Percentiles rank a stretch among this genome's conserved stretches.
Evolutionary conservation across 352 stramenopile species (phyloP).

Genomic region (Globisporangium iwayamae): DNA sequence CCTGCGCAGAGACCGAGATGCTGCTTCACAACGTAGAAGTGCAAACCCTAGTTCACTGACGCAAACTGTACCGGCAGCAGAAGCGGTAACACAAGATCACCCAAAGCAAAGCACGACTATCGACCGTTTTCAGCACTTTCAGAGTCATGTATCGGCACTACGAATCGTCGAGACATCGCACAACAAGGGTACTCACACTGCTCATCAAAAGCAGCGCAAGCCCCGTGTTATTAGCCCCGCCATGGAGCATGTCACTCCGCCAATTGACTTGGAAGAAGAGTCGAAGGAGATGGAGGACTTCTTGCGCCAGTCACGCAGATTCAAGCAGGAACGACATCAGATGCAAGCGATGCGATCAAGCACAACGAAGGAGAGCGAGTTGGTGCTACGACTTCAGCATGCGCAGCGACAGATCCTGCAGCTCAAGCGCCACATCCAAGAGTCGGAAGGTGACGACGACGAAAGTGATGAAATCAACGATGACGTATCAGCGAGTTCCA

Average conservation of each 20-base stretch:
- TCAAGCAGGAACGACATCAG: constrained; percentile 29
- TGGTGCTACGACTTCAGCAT: constrained; percentile 65
- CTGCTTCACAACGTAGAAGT: not conserved
- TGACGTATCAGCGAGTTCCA: not conserved
- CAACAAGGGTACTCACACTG: not conserved
- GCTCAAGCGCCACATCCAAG: constrained; percentile 62
- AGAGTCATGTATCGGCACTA: constrained; percentile 30
- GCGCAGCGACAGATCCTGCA: constrained; percentile 66
- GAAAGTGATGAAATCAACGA: not conserved
- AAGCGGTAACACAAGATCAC: not conserved
- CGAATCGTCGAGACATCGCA: constrained; percentile 23
- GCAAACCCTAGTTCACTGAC: not conserved
- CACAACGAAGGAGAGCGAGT: constrained; percentile 48
- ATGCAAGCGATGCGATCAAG: constrained; percentile 26
- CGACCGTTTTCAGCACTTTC: constrained; percentile 34
- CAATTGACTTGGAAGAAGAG: constrained; percentile 37
- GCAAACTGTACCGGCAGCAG: not conserved
- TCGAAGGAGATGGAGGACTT: constrained; percentile 59
- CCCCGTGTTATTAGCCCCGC: constrained; percentile 4
- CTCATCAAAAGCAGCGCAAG: constrained; percentile 5
- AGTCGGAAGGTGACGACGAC: constrained; percentile 1
- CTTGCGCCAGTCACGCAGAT: constrained; percentile 36
- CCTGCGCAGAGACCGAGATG: constrained; percentile 6
- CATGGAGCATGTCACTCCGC: constrained; percentile 20
- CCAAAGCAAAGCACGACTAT: not conserved